Evolutionary conservation across 768 basidiomycete species (phyloP), one percentile per base, ranked within the genome.

Genomic region (Tylopilus sp.): DNA sequence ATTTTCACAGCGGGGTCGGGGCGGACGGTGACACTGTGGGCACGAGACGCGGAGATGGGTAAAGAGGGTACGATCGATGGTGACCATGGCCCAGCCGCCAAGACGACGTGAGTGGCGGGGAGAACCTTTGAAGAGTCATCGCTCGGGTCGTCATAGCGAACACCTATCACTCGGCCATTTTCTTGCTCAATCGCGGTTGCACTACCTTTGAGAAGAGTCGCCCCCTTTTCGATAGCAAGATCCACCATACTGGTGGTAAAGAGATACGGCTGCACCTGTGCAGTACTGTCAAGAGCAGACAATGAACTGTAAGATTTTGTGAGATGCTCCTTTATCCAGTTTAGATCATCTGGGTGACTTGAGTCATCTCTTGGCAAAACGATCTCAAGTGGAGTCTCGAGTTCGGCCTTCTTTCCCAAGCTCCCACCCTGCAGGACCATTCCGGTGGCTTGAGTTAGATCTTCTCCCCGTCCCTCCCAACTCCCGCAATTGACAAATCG

Each of bases 81-180:
- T 0, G 90, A 89, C 92, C 93, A 97, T 16, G 90, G 87, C 24
- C 93, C 93, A n/a, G 89, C 89, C 36, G 85, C 79, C 45, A 97
- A 68, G 36, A 96, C 74, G 56, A 93, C 81, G 50, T 86, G 77
- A 11, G 86, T 86, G 16, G 87, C 85, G 0, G 76, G 67, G 17
- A 87, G 62, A n/a, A 68, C 69, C 52, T 65, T 66, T 7, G 55
- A 58, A 24, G 62, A 57, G 45, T 57, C 53, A 13, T 59, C 65
- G 2, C 55, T 49, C 16, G 53, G 53, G 22, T 67, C 67, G n/a
- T 46, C 51, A 63, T 73, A 75, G 19, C 66, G 64, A 38, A 88
- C 79, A 12, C 81, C 79, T 7, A 72, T 75, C 13, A 85, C 80
- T 47, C 58, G 67, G 6, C 73, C 64, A 42, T 67, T 57, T 44